Percentiles rank a stretch among this genome's conserved stretches.
phyloP scores from a whole-genome alignment of 768 basidiomycete species.

The Collybia sordida region DNA sequence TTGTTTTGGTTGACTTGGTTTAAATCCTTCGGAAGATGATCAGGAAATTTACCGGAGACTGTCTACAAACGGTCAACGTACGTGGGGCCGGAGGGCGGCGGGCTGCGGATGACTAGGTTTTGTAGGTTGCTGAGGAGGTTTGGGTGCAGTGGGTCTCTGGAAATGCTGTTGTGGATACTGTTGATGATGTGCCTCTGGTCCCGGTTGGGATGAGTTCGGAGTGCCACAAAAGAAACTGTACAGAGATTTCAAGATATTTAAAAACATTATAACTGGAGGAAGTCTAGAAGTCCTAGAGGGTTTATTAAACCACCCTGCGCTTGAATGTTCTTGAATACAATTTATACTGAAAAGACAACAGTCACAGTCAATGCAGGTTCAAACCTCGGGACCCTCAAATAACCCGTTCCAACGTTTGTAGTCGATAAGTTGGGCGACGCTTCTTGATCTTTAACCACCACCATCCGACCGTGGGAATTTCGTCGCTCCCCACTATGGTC shows the following conservation, averaged over 20 bases:
- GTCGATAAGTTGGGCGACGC: too few relatives aligned
- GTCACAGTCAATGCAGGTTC: too few relatives aligned
- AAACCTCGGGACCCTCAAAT: too few relatives aligned
- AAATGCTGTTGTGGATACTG: not conserved
- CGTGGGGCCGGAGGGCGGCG: conserved; percentile 1
- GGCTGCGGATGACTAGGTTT: not conserved
- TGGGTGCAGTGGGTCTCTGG: not conserved
- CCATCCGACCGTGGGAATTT: too few relatives aligned
- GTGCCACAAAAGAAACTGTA: conserved; percentile 25
- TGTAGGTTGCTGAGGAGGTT: not conserved
- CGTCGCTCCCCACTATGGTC: too few relatives aligned
- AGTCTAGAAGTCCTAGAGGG: not conserved
- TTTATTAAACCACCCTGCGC: not conserved
- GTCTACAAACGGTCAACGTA: not conserved
- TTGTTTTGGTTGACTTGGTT: conserved; percentile 69
- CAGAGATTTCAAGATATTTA: conserved; percentile 28
- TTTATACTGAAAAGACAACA: too few relatives aligned
- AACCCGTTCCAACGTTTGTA: too few relatives aligned
- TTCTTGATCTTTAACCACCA: too few relatives aligned
- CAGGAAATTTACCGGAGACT: not conserved
- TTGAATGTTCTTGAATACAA: too few relatives aligned
- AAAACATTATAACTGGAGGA: conserved; percentile 16
- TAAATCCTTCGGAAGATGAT: conserved; percentile 36
- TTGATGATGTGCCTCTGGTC: not conserved
- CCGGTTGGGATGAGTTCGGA: conserved; percentile 1